Evolutionary conservation across 192 early-diverging fungal species (phyloP).

Genomic region (Lobosporangium transversale): DNA sequence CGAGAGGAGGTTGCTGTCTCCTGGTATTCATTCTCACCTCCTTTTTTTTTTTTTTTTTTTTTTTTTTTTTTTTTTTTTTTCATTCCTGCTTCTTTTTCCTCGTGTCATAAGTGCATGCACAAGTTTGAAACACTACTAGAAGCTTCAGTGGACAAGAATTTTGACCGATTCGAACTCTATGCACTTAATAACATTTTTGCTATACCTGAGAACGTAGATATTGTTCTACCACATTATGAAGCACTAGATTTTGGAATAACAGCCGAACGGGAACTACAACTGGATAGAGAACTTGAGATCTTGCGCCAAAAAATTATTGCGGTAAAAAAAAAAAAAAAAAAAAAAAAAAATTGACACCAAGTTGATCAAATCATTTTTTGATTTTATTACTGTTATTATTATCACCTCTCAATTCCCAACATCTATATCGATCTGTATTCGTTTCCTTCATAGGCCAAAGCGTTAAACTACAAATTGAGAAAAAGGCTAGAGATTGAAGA

Average conservation of each 20-base stretch:
- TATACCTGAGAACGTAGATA: slow-evolving; percentile 65
- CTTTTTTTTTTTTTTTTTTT: no score
- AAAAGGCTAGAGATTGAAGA: slow-evolving; percentile 43
- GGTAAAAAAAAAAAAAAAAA: background rate
- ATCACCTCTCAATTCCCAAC: no score
- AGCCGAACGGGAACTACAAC: slow-evolving; percentile 32
- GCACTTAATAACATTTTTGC: slow-evolving; percentile 78
- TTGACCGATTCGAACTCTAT: slow-evolving; percentile 87
- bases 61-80: background rate
- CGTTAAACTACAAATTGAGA: slow-evolving; percentile 49
- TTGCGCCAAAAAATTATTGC: slow-evolving; percentile 54
- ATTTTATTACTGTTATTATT: no score
- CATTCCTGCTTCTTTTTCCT: background rate
- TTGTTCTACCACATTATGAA: slow-evolving; percentile 67
- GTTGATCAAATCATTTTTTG: no score
- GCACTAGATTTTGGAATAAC: slow-evolving; percentile 47
- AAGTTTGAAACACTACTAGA: slow-evolving; percentile 82
- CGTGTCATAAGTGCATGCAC: slow-evolving; percentile 66
- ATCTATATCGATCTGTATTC: no score
- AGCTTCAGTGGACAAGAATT: slow-evolving; percentile 80
- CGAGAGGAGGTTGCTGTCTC: background rate
- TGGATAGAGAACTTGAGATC: slow-evolving; percentile 54
- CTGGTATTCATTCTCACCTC: no score
- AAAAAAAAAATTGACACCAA: no score
- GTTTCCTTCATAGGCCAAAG: slow-evolving; percentile 54